Conservation (phyloP, 352 stramenopile genomes). For the Phytophthora sojae region DNA sequence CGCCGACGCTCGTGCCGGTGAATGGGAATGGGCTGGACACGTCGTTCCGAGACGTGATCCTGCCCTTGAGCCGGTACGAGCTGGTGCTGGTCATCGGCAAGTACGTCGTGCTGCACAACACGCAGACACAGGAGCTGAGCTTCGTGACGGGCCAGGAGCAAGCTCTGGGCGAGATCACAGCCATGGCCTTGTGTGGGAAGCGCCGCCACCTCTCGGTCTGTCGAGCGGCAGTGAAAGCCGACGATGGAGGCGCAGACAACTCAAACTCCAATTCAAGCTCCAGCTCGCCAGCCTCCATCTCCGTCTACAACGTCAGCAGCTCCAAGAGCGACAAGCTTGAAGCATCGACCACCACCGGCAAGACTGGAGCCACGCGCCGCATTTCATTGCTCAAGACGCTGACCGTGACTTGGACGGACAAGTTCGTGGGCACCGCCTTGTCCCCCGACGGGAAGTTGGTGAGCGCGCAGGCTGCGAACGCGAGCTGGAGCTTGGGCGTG, state of each 20-base stretch:
- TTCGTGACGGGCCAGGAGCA: conserved; percentile 50
- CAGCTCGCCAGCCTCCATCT: conserved; percentile 36
- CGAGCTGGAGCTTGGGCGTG: conserved; percentile 69
- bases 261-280: not conserved
- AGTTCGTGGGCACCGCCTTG: conserved; percentile 60
- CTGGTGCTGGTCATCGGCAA: conserved; percentile 72
- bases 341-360: not conserved
- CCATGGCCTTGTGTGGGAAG: conserved; percentile 72
- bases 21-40: conserved; percentile 65
- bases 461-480: conserved; percentile 59
- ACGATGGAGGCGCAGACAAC: conserved; percentile 11
- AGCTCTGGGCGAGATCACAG: conserved; percentile 66
- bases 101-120: conserved; percentile 73
- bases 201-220: conserved; percentile 62
- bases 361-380: conserved; percentile 19
- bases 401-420: conserved; percentile 55
- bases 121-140: conserved; percentile 61
- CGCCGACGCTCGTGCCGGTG: conserved; percentile 42
- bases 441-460: conserved; percentile 78
- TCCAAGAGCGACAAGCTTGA: conserved; percentile 11
- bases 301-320: conserved; percentile 40
- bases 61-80: conserved; percentile 67
- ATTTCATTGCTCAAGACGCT: conserved; percentile 55
- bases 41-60: conserved; percentile 58
- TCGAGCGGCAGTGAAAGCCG: conserved; percentile 45